Evolutionary conservation across 169 alveolate genomes (phyloP), one percentile per base, ranked within the genome.

Genomic region (Theileria equi): DNA sequence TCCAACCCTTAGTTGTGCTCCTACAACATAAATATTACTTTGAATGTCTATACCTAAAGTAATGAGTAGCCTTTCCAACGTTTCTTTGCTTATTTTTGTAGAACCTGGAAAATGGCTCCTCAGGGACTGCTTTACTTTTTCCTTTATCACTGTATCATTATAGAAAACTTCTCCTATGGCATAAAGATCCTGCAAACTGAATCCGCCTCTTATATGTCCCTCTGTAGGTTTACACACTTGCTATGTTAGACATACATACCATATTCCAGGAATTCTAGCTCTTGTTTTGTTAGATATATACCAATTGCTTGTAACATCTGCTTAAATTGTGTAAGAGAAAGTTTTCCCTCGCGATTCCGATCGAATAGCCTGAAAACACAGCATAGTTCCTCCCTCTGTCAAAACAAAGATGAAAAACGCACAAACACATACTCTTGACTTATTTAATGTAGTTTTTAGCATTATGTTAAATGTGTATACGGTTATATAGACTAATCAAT

Each of bases 361-460:
- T 77, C 86, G 29, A 54, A 77, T 26, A 65, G 65, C 13, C 86
- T 19, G 64, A 77, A 77, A n/a, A 69, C 80, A 50, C 60, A 66
- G 43, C 52, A 50, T 32, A 77, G 58, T 64, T 77, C 86, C 26
- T 62, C 62, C 21, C 73, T 52, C 86, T 77, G 58, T 32, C 48
- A 23, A 10, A 28, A 43, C 13, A 17, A 16, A 32, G 21, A 32
- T 16, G 23, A n/a, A 23, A 10, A 11, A 4, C 28, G 13, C n/a
- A 38, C n/a, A 13, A 13, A 38, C 45, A 38, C 45, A 13, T 38
- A 38, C 45, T 38, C 45, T 38, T 13, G 45, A 38, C n/a, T 38
- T 38, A 38, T 38, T 38, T 38, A 38, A 38, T 13, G 13, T 38
- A 38, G 13, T 38, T 13, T 13, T 38, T 13, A 13, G 19, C n/a